A percentile compares a stretch with the other conserved stretches of the same genome.
phyloP scores from a whole-genome alignment of 2,329 filamentous ascomycete species.

The Cladosporium austrohemisphaericum region DNA sequence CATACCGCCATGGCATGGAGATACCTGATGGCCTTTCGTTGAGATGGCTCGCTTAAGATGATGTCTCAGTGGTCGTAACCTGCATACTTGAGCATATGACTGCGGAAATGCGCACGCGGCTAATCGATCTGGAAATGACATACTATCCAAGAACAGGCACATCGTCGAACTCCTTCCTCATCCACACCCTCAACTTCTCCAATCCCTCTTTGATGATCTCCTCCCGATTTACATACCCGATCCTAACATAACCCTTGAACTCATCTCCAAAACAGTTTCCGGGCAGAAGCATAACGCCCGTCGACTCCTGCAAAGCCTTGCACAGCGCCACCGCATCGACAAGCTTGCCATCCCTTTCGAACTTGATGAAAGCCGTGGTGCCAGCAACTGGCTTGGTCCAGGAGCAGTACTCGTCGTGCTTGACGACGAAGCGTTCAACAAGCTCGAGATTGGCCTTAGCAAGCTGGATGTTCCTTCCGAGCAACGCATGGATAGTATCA shows the following conservation, averaged over 20 bases:
- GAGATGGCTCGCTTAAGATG: too few relatives aligned
- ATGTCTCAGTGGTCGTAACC: too few relatives aligned
- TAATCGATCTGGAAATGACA: not conserved
- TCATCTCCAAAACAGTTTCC: conserved; percentile 73
- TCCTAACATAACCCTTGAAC: conserved; percentile 70
- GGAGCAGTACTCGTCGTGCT: conserved; percentile 59
- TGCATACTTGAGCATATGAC: too few relatives aligned
- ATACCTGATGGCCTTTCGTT: too few relatives aligned
- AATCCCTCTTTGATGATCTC: conserved; percentile 65
- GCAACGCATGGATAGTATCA: conserved; percentile 59
- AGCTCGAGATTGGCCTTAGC: conserved; percentile 64
- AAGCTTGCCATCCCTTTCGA: conserved; percentile 57
- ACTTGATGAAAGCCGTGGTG: conserved; percentile 74
- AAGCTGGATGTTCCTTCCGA: conserved; percentile 62
- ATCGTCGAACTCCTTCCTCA: conserved; percentile 55
- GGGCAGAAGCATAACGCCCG: conserved; percentile 70
- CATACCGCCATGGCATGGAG: too few relatives aligned
- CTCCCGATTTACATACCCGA: conserved; percentile 73
- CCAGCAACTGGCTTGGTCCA: conserved; percentile 75
- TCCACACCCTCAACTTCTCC: conserved; percentile 51
- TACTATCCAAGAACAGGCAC: conserved; percentile 34
- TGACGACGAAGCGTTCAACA: conserved; percentile 64
- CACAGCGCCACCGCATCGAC: conserved; percentile 74
- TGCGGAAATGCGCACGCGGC: not conserved
- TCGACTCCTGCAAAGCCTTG: conserved; percentile 61